A percentile compares a stretch with the other conserved stretches of the same genome.
These are phyloP conservation scores for Crithidia expoeki DNA, from an alignment of 208 protist genomes.

Conservation along the genomic window DNA sequence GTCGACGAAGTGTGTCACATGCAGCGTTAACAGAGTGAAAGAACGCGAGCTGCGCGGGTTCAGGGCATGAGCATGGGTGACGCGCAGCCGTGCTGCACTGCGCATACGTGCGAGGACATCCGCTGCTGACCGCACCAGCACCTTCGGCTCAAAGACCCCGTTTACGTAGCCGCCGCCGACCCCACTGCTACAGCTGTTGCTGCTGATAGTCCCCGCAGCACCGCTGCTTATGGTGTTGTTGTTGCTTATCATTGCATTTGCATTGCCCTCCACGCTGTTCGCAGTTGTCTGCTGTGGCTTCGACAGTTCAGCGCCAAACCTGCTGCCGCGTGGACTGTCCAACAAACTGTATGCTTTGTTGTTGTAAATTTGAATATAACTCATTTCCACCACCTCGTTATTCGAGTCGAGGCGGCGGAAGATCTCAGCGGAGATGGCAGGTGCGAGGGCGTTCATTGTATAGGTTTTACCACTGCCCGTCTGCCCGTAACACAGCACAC, in stretches of 20 bases:
- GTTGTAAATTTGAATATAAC: constrained; percentile 81
- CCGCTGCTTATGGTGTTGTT: background rate
- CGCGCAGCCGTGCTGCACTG: constrained; percentile 45
- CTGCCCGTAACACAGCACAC: constrained; percentile 88
- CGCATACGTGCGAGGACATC: constrained; percentile 35
- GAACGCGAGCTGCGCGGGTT: constrained; percentile 72
- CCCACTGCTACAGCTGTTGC: constrained; percentile 12
- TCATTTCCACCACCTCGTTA: constrained; percentile 74
- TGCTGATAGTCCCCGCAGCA: background rate
- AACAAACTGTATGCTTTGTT: constrained; percentile 78
- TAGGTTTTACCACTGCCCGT: constrained; percentile 92
- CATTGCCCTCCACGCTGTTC: background rate
- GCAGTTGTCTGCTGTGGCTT: constrained; percentile 22
- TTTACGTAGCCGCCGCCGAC: background rate
- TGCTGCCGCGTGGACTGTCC: constrained; percentile 17
- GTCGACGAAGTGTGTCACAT: constrained; percentile 65
- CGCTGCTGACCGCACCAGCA: constrained; percentile 42
- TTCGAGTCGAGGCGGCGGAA: constrained; percentile 47
- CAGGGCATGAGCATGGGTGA: constrained; percentile 50
- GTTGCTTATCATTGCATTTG: background rate
- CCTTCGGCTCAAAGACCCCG: constrained; percentile 50
- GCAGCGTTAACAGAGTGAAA: constrained; percentile 63
- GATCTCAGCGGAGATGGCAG: constrained; percentile 45
- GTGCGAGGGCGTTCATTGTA: constrained; percentile 81
- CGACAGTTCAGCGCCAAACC: constrained; percentile 27